phyloP scores from a whole-genome alignment of 495 filamentous ascomycete genomes.

The Penicillium goetzii region DNA sequence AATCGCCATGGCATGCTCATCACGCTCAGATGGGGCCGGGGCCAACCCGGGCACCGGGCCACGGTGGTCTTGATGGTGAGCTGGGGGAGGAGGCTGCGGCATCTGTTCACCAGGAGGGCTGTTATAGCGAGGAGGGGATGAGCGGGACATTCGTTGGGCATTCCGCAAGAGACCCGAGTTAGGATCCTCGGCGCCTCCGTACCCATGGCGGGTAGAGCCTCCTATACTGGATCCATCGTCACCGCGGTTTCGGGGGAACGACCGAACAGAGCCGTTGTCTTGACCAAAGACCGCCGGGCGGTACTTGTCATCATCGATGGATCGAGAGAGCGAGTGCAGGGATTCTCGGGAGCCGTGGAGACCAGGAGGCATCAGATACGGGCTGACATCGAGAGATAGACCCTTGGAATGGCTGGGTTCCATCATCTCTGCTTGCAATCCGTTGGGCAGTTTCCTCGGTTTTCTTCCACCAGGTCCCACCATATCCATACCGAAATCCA shows the following conservation, averaged over 20 bases:
- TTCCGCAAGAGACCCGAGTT: constrained; percentile 63
- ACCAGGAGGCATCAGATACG: constrained; percentile 86
- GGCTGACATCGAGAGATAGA: constrained; percentile 75
- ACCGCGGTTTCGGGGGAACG: constrained; percentile 42
- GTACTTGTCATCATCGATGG: constrained; percentile 82
- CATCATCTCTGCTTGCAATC: constrained; percentile 30
- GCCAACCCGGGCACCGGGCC: constrained; percentile 16
- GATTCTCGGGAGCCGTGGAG: constrained; percentile 81
- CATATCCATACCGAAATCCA: constrained; percentile 84
- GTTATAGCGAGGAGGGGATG: constrained; percentile 55
- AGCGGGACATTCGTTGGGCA: constrained; percentile 67
- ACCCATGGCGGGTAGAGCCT: constrained; percentile 47
- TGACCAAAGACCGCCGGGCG: constrained; percentile 65
- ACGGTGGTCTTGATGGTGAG: constrained; percentile 23
- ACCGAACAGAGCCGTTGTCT: constrained; percentile 64
- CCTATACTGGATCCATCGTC: constrained; percentile 70
- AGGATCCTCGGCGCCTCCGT: constrained; percentile 55
- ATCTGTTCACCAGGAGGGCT: constrained; percentile 25
- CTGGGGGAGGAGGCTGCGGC: constrained; percentile 18
- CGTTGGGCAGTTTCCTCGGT: constrained; percentile 42
- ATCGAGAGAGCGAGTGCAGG: constrained; percentile 78
- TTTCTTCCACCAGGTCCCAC: constrained; percentile 41
- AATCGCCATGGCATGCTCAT: constrained; percentile 19
- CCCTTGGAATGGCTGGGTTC: constrained; percentile 61
- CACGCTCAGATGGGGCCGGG: constrained; percentile 22